These are phyloP conservation scores for Suhomyces yuchorum DNA, from an alignment of 1,139 yeast genomes.

Conservation along the genomic window DNA sequence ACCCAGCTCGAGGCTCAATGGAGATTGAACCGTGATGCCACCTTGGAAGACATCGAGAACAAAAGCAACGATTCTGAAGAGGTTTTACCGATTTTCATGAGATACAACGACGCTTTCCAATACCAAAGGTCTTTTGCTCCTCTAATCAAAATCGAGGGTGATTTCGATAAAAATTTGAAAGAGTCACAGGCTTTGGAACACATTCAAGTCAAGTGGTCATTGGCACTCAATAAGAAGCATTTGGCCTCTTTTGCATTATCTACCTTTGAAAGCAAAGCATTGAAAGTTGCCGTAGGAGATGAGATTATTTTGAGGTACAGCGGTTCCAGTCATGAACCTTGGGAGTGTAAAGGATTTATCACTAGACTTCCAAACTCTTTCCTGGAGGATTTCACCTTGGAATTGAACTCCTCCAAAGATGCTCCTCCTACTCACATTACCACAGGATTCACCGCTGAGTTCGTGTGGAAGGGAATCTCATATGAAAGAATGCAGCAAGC, in stretches of 20 bases:
- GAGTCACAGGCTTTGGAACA: conserved; percentile 81
- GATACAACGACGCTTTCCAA: conserved; percentile 82
- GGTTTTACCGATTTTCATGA: conserved; percentile 68
- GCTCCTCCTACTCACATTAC: conserved; percentile 58
- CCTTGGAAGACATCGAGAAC: conserved; percentile 57
- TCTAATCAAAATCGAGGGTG: conserved; percentile 77
- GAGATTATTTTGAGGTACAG: conserved; percentile 67
- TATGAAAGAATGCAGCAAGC: conserved; percentile 86
- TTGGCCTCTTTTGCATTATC: conserved; percentile 72
- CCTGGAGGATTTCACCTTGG: conserved; percentile 74
- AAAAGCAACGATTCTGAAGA: conserved; percentile 58
- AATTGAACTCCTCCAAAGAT: conserved; percentile 46
- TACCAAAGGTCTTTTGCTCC: conserved; percentile 89
- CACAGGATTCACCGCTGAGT: conserved; percentile 79
- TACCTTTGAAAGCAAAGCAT: conserved; percentile 63
- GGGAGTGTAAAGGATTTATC: conserved; percentile 78
- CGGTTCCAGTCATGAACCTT: conserved; percentile 52
- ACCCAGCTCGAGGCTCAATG: conserved; percentile 77
- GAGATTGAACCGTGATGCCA: conserved; percentile 72
- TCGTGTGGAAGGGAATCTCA: conserved; percentile 87
- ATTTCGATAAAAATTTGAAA: conserved; percentile 70
- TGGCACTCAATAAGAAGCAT: conserved; percentile 65
- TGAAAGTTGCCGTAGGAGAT: conserved; percentile 86
- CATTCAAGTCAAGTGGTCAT: conserved; percentile 73
- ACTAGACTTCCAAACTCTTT: conserved; percentile 69